These are phyloP conservation scores for Diplodia scrobiculata DNA, from an alignment of 2,329 filamentous ascomycete species.

Conservation along the genomic window DNA sequence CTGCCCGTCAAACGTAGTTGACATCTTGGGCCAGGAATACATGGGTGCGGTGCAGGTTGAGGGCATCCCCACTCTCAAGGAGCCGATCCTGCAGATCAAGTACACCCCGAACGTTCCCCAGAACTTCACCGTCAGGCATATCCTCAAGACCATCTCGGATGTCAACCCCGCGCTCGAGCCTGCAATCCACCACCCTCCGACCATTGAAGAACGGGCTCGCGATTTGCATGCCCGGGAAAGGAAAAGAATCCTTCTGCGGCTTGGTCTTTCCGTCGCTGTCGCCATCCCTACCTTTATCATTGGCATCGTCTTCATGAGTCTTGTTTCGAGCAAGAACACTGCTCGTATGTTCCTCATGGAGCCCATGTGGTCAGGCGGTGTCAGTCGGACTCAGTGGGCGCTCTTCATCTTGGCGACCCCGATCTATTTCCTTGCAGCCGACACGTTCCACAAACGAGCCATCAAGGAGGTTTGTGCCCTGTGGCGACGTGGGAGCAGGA, in stretches of 20 bases:
- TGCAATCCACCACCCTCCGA: constrained; percentile 76
- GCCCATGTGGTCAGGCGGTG: constrained; percentile 67
- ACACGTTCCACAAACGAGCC: constrained; percentile 78
- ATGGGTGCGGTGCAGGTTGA: constrained; percentile 55
- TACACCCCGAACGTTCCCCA: constrained; percentile 69
- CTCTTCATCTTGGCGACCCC: constrained; percentile 81
- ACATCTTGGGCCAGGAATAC: constrained; percentile 57
- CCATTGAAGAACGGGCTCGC: constrained; percentile 77
- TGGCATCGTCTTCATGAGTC: constrained; percentile 87
- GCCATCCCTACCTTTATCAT: constrained; percentile 84
- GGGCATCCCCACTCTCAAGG: constrained; percentile 56
- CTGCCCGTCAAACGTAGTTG: constrained; percentile 55
- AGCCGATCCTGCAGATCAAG: constrained; percentile 67
- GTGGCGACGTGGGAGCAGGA: constrained; percentile 75
- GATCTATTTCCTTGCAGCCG: constrained; percentile 82
- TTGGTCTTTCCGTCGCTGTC: constrained; percentile 67
- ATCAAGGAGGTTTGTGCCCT: constrained; percentile 75
- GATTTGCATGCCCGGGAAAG: constrained; percentile 72
- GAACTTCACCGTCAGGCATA: constrained; percentile 71
- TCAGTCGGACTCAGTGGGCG: constrained; percentile 75
- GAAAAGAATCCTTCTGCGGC: constrained; percentile 67
- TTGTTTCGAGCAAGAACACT: constrained; percentile 63
- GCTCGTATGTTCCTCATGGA: constrained; percentile 68
- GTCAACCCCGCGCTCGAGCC: constrained; percentile 67
- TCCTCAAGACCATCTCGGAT: constrained; percentile 67